Evolutionary conservation across 257 asterid genomes (phyloP), one percentile per base, ranked within the genome.

Genomic region (Oldenlandia corymbosa): DNA sequence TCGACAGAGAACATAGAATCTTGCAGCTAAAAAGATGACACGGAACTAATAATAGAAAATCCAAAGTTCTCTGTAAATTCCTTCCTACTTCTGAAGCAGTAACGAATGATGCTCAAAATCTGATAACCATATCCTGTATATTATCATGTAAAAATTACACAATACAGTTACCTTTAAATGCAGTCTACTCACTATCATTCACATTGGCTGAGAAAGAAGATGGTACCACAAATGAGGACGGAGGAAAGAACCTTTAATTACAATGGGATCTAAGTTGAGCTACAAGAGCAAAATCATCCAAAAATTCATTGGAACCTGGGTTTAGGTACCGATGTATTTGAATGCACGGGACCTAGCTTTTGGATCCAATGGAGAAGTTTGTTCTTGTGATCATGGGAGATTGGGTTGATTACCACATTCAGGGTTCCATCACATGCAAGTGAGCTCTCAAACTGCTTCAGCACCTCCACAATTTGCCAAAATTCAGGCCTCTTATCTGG

Each of bases 401-500:
- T 34, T 57, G 67, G 63, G 28, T 74, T 67, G 17, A 52, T 75
- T 5, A 68, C 79, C 45, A 69, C 69, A 64, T 74, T 71, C 58
- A 80, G 70, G 60, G 81, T 80, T 59, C 85, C 85, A 60, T 80
- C 77, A 47, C 60, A 49, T 16, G 77, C 73, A 49, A 76, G 70
- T 39, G 81, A 74, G 28, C 73, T 58, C 73, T 74, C 73, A 8
- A 80, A 78, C 68, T 72, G 75, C 69, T 75, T 79, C 45, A 81
- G 55, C 6, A 75, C 78, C 77, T 67, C 71, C 45, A 75, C 76
- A 31, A 80, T 67, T 75, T 80, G 83, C 68, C 81, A 74, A 50
- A 80, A 80, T 58, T 80, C 85, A 7, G 81, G 86, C 69, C 86
- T 72, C 63, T 72, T 75, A 9, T 75, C 81, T 7, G 83, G 80